These are phyloP conservation scores for Microbotryomycetes sp. DNA, from an alignment of 1,284 basidiomycete genomes.

Conservation along the genomic window DNA sequence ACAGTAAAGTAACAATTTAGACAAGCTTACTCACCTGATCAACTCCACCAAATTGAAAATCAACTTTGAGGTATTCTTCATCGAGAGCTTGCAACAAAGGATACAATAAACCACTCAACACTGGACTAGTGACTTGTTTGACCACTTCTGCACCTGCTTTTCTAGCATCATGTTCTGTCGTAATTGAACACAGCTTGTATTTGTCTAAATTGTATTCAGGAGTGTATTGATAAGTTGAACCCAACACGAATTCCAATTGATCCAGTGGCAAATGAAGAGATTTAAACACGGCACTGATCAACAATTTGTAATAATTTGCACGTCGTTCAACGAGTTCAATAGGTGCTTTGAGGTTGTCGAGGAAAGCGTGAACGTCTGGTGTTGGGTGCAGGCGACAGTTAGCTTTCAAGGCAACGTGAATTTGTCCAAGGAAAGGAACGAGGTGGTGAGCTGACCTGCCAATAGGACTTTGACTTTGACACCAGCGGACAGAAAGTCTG, in stretches of 20 bases:
- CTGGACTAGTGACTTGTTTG: slow-evolving; percentile 89
- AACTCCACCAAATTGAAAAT: slow-evolving; percentile 97
- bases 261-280: slow-evolving; percentile 86
- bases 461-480: slow-evolving; percentile 84
- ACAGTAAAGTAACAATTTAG: too few species aligned
- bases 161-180: slow-evolving; percentile 93
- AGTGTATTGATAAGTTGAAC: slow-evolving; percentile 86
- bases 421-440: too few species aligned
- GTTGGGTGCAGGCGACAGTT: background rate
- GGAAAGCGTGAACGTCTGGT: slow-evolving; percentile 89
- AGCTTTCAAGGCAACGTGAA: background rate
- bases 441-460: slow-evolving; percentile 69
- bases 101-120: slow-evolving; percentile 88
- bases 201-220: slow-evolving; percentile 92
- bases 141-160: slow-evolving; percentile 99
- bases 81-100: slow-evolving; percentile 94
- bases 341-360: slow-evolving; percentile 96
- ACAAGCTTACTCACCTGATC: slow-evolving; percentile 64
- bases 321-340: slow-evolving; percentile 86
- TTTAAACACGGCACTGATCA: slow-evolving; percentile 76
- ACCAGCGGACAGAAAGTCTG: slow-evolving; percentile 88
- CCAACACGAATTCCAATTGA: slow-evolving; percentile 76
- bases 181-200: slow-evolving; percentile 80
- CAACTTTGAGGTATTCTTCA: slow-evolving; percentile 90
- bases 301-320: slow-evolving; percentile 80